phyloP scores from a whole-genome alignment of 192 early-diverging fungal species.

The Rhizoclosmatium sp. region DNA sequence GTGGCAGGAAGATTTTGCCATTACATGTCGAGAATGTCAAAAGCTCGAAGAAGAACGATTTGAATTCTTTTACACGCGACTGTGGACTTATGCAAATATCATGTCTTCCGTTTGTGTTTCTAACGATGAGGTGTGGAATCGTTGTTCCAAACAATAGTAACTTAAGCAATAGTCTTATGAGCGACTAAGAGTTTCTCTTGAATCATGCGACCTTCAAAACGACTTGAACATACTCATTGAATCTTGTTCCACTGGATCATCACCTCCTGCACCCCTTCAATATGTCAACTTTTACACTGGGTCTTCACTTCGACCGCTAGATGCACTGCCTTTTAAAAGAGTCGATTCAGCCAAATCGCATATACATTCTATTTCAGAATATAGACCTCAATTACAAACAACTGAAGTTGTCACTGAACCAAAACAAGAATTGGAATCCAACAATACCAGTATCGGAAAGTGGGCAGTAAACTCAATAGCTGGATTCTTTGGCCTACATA shows the following conservation, averaged over 20 bases:
- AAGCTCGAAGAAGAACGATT: constrained; percentile 62
- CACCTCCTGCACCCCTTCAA: constrained; percentile 42
- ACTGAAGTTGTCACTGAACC: neutral
- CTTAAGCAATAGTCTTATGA: too few relatives aligned
- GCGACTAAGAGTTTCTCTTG: constrained; percentile 55
- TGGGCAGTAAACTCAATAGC: neutral
- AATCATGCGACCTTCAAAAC: constrained; percentile 51
- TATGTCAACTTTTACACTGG: constrained; percentile 55
- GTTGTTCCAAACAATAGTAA: too few relatives aligned
- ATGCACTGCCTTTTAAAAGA: constrained; percentile 7
- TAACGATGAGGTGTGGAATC: constrained; percentile 53
- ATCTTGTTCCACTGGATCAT: constrained; percentile 39
- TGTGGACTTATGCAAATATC: constrained; percentile 65
- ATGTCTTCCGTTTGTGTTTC: constrained; percentile 56
- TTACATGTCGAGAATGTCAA: constrained; percentile 57
- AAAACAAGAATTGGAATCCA: neutral
- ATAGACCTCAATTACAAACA: neutral
- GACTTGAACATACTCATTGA: constrained; percentile 53
- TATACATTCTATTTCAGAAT: neutral
- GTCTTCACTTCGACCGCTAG: constrained; percentile 29
- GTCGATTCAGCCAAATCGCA: neutral
- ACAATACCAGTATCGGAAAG: neutral
- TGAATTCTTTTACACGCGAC: constrained; percentile 50
- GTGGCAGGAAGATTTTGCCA: constrained; percentile 55
- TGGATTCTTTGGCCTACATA: neutral